Evolutionary conservation across 2,329 filamentous ascomycete species (phyloP), one percentile per base, ranked within the genome.

Genomic region (Colletotrichum cereale): DNA sequence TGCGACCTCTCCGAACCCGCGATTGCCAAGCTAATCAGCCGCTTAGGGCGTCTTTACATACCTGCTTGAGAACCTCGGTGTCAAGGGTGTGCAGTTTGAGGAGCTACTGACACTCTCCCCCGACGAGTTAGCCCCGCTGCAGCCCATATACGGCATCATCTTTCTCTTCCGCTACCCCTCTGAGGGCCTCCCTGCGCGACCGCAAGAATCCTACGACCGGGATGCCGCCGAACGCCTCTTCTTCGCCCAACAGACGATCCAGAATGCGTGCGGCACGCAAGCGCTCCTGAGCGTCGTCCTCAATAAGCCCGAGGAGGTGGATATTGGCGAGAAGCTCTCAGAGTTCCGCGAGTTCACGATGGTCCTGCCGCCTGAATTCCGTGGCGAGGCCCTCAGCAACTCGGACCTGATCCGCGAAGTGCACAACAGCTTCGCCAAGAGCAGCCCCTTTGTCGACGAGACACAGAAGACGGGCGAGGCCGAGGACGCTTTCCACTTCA

Each of bases 161-260:
- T 99, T 99, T 84, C 93, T 99, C 81, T 99, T 99, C 91, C 98
- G 98, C 85, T 99, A 93, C 83, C 93, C 90, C 62, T 95, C 90
- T 73, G 91, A 93, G 79, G 96, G 96, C 73, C 57, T 74, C 24
- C 73, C 73, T 5, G 55, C 67, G 52, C 67, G 73, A 38, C 57
- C 72, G n/a, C 66, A 67, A 29, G 72, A 73, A 42, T 86, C 84
- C 42, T 97, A 94, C 81, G 95, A 98, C 84, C 86, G 90, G 76
- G 87, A 86, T 21, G 94, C 94, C 18, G 86, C 92, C 24, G 91
- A 94, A 73, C 87, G 88, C 73, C 87, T 97, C 77, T 99, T 97
- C 87, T 99, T 99, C 83, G 96, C 96, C 5, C 91, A 92, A 38
- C 96, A 99, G 85, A 98, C 96, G 5, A 99, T 99, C 80, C 96